Conservation (phyloP, 306 rosid genomes). For the Malus domestica region ASM211411v1 NC_041804.1:22062001-22062500, state of each 20-base stretch:
- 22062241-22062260: conserved; percentile 48
- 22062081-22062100: conserved; percentile 56
- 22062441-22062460: not conserved
- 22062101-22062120: not conserved
- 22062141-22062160: not conserved
- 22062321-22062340: not conserved
- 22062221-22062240: conserved; percentile 38
- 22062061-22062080: conserved; percentile 87
- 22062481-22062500: not conserved
- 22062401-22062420: not conserved
- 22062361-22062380: not conserved
- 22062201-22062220: conserved; percentile 75
- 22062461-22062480: not conserved
- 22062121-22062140: not conserved
- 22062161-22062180: conserved; percentile 1
- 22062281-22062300: conserved; percentile 20
- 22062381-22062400: not conserved
- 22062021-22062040: conserved; percentile 74
- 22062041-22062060: conserved; percentile 61
- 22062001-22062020: conserved; percentile 70
- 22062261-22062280: conserved; percentile 20
- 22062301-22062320: conserved; percentile 8
- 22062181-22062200: conserved; percentile 91
- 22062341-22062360: not conserved
- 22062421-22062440: not conserved